phyloP scores from a whole-genome alignment of 23 red algal genomes.

The Pyropia yezoensis region DNA sequence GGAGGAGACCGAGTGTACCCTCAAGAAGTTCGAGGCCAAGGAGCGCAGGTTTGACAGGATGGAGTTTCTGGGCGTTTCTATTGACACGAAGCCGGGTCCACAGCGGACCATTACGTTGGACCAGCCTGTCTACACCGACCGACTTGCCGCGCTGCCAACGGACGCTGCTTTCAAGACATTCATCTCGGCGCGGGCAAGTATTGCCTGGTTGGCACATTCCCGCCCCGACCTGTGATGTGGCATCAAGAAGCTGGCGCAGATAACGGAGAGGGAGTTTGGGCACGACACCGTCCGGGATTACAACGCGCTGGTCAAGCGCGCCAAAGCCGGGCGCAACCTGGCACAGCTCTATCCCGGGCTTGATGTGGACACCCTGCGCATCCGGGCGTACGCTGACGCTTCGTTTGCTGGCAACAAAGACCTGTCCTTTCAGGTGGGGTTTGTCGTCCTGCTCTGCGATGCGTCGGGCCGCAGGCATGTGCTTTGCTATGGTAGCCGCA shows the following conservation, averaged over 20 bases:
- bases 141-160: neutral
- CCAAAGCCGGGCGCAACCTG: neutral
- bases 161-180: slow-evolving; percentile 1
- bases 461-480: neutral
- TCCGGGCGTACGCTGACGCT: neutral
- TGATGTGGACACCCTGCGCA: neutral
- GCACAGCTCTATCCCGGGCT: neutral
- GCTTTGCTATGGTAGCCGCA: too few species aligned
- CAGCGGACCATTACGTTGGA: slow-evolving; percentile 5
- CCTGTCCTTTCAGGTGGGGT: slow-evolving; percentile 3
- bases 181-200: neutral
- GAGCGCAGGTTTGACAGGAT: too few species aligned
- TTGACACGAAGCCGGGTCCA: too few species aligned
- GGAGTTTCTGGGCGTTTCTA: too few species aligned
- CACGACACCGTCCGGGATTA: neutral
- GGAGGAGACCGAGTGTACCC: too few species aligned
- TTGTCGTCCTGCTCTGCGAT: slow-evolving; percentile 3
- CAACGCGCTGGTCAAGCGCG: slow-evolving; percentile 3
- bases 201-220: slow-evolving; percentile 22
- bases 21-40: too few species aligned
- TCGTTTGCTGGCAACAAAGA: too few species aligned
- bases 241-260: slow-evolving; percentile 14
- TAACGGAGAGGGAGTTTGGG: slow-evolving; percentile 10
- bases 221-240: slow-evolving; percentile 4
- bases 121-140: slow-evolving; percentile 1